Base-by-base conservation (phyloP, 2,329 filamentous ascomycete species). In the Alternaria ethzedia region DNA sequence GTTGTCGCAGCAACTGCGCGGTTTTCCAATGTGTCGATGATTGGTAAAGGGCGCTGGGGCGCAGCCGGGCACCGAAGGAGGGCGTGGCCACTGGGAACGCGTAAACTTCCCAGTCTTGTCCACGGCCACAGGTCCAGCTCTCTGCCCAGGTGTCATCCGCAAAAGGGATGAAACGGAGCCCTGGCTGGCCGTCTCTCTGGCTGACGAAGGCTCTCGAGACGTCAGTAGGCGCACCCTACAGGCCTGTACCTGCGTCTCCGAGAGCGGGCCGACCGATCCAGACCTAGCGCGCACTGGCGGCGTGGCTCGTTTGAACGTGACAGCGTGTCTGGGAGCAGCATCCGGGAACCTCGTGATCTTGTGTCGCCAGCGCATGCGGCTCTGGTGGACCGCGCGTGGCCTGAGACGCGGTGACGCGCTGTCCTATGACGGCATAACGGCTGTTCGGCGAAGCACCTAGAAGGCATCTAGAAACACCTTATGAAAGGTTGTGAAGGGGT, bases 241-340 rank as follows among this genome's bases (percentile, higher is more conserved):
- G 36, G 26, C 15, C 25, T 65, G 75, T 77, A 73, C 74, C 74
- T 78, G 74, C 74, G 68, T 77, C 50, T 20, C 36, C 44, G 63
- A 62, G 44, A 23, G 61, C 57, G 61, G 57, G 45, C 61, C 61
- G 61, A 60, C 46, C 36, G 61, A 50, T 36, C 21, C 26, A 32
- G 36, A 47, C 41, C n/a, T 17, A 41, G 44, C 30, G 47, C 28
- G 17, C 41, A 54, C 49, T 41, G 54, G 30, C 52, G 67, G 69
- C 63, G 65, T 70, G 68, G 67, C 67, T 63, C 60, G 51, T 64
- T 17, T 57, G 57, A 64, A 66, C 64, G 68, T 67, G 63, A 72
- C 67, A 70, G 65, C 64, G 63, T 70, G 68, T 71, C 63, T 63
- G 62, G 71, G 56, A 60, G 69, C 67, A 62, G 68, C 60, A 59